Evolutionary conservation across 371 early-diverging fungal species (phyloP).

Genomic region (Rhizopus delemar): DNA sequence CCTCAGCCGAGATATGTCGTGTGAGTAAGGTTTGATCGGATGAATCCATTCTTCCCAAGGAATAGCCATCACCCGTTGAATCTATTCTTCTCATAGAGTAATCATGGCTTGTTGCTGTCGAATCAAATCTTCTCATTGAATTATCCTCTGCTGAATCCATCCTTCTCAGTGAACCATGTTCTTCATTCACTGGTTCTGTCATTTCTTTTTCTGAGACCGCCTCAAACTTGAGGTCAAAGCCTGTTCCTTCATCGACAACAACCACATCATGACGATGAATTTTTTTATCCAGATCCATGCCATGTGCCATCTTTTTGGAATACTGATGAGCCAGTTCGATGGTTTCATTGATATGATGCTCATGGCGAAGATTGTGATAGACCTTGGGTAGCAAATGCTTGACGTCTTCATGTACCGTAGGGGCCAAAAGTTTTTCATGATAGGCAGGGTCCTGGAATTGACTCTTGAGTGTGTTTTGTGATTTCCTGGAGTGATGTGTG

Average conservation of each 20-base stretch:
- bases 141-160: background rate
- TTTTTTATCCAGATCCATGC: slow-evolving; percentile 22
- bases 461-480: slow-evolving; percentile 24
- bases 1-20: background rate
- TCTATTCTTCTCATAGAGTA: background rate
- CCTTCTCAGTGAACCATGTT: background rate
- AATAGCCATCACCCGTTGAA: background rate
- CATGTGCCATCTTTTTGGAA: slow-evolving; percentile 11
- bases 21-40: background rate
- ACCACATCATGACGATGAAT: slow-evolving; percentile 3
- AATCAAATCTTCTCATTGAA: background rate
- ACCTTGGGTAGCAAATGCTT: slow-evolving; percentile 52
- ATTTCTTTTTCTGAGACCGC: slow-evolving; percentile 13
- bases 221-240: slow-evolving; percentile 14
- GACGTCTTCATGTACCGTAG: slow-evolving; percentile 56
- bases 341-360: slow-evolving; percentile 11
- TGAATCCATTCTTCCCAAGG: background rate
- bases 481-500: slow-evolving; percentile 13
- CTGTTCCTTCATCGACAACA: slow-evolving; percentile 1
- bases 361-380: slow-evolving; percentile 20
- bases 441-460: slow-evolving; percentile 57
- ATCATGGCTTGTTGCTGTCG: background rate
- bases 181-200: background rate
- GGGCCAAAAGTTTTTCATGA: slow-evolving; percentile 39
- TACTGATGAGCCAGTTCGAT: slow-evolving; percentile 19